Conservation (phyloP, 495 filamentous ascomycete genomes). For the Elasticomyces elasticus region DNA sequence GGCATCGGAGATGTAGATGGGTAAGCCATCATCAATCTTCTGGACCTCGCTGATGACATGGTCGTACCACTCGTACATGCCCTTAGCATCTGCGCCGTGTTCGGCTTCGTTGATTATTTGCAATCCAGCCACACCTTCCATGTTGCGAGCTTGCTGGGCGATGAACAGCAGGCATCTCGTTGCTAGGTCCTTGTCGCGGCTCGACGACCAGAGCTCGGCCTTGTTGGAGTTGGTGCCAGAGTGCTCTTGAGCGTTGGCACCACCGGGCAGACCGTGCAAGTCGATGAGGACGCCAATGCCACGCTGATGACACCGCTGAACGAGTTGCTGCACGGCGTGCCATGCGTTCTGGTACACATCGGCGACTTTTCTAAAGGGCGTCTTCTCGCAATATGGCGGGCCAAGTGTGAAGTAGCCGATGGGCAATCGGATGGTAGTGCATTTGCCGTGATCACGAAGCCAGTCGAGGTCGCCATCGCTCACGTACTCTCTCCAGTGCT, state of each 20-base stretch:
- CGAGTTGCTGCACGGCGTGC: slow-evolving; percentile 34
- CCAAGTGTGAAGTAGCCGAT: slow-evolving; percentile 48
- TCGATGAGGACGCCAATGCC: slow-evolving; percentile 47
- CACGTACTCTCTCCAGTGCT: slow-evolving; percentile 40
- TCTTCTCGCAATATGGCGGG: slow-evolving; percentile 37
- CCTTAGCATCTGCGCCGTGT: slow-evolving; percentile 34
- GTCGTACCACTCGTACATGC: slow-evolving; percentile 47
- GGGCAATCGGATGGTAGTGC: slow-evolving; percentile 46
- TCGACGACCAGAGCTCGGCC: slow-evolving; percentile 38
- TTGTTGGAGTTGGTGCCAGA: slow-evolving; percentile 39
- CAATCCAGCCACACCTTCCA: slow-evolving; percentile 41
- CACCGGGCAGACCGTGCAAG: slow-evolving; percentile 47
- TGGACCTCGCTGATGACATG: slow-evolving; percentile 35
- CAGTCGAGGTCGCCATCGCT: slow-evolving; percentile 38
- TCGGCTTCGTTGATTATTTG: slow-evolving; percentile 46
- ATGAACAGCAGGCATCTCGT: slow-evolving; percentile 37
- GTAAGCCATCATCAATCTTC: slow-evolving; percentile 38
- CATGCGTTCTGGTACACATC: slow-evolving; percentile 43
- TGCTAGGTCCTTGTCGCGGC: slow-evolving; percentile 29
- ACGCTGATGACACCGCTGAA: slow-evolving; percentile 31
- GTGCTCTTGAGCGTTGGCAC: slow-evolving; percentile 42
- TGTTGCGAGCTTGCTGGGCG: slow-evolving; percentile 32
- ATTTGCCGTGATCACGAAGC: slow-evolving; percentile 37
- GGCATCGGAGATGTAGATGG: slow-evolving; percentile 46
- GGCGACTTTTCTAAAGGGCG: slow-evolving; percentile 36